Conservation (phyloP, 1,139 yeast species). For the Yamadazyma diospyri region DNA sequence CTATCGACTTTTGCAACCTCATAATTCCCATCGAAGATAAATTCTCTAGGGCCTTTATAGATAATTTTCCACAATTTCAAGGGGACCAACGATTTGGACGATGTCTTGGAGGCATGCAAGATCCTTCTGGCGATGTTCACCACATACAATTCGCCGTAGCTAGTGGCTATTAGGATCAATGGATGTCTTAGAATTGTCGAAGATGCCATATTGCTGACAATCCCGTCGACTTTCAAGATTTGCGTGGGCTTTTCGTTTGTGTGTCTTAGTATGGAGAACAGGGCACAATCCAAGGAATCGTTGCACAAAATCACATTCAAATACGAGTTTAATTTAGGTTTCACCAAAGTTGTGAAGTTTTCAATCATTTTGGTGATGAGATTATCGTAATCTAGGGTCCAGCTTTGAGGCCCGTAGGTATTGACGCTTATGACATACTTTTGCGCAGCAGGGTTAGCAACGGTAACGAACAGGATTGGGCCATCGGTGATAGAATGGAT, state of each 20-base stretch:
- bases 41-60: constrained; percentile 11
- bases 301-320: constrained; percentile 25
- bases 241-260: constrained; percentile 35
- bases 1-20: constrained; percentile 28
- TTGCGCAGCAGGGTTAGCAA: constrained; percentile 26
- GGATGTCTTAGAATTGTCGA: constrained; percentile 54
- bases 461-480: constrained; percentile 43
- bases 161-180: constrained; percentile 53
- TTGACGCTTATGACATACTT: constrained; percentile 40
- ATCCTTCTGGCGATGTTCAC: constrained; percentile 37
- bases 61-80: constrained; percentile 34
- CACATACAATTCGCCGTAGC: constrained; percentile 52
- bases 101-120: constrained; percentile 29
- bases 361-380: constrained; percentile 31
- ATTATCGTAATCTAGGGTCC: constrained; percentile 41
- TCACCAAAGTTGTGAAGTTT: constrained; percentile 19
- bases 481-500: constrained; percentile 46
- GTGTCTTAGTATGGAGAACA: constrained; percentile 27
- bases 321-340: constrained; percentile 27
- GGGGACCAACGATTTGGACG: constrained; percentile 29
- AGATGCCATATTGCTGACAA: constrained; percentile 25
- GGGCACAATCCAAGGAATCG: constrained; percentile 27
- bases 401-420: constrained; percentile 46
- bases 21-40: constrained; percentile 25
- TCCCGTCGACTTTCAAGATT: constrained; percentile 29